A percentile compares a stretch with the other conserved stretches of the same genome.
Evolutionary conservation across 345 rosid genomes (phyloP).

Genomic region (Citrus trifoliata): DNA sequence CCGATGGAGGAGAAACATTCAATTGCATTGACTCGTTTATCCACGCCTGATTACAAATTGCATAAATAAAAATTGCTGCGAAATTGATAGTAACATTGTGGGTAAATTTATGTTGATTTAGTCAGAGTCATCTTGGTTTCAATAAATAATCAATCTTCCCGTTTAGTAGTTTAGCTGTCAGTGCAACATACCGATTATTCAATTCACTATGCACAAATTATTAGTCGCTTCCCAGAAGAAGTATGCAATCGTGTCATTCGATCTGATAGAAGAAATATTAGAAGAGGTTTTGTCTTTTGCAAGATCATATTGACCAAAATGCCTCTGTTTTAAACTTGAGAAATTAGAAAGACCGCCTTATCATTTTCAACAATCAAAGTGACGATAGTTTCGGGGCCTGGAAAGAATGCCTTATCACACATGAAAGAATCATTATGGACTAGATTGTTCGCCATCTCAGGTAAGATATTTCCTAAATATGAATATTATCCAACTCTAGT

Average conservation of each 20-base stretch:
- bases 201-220: too few relatives aligned
- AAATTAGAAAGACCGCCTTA: constrained; percentile 23
- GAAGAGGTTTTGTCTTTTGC: constrained; percentile 7
- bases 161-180: too few relatives aligned
- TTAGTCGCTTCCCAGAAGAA: not conserved
- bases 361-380: constrained; percentile 20
- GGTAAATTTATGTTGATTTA: too few relatives aligned
- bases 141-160: too few relatives aligned
- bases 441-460: constrained; percentile 21
- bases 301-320: not conserved
- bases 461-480: not conserved
- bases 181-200: too few relatives aligned
- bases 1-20: too few relatives aligned
- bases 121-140: too few relatives aligned
- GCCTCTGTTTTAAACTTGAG: not conserved
- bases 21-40: too few relatives aligned
- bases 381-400: constrained; percentile 23
- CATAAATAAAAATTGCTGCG: too few relatives aligned
- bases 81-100: too few relatives aligned
- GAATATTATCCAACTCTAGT: not conserved
- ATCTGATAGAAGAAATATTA: constrained; percentile 26
- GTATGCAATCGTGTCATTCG: constrained; percentile 22
- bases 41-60: too few relatives aligned
- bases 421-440: constrained; percentile 29
- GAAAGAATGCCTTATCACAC: not conserved